Conservation (phyloP, 257 asterid species). For the Mitragyna speciosa region DNA sequence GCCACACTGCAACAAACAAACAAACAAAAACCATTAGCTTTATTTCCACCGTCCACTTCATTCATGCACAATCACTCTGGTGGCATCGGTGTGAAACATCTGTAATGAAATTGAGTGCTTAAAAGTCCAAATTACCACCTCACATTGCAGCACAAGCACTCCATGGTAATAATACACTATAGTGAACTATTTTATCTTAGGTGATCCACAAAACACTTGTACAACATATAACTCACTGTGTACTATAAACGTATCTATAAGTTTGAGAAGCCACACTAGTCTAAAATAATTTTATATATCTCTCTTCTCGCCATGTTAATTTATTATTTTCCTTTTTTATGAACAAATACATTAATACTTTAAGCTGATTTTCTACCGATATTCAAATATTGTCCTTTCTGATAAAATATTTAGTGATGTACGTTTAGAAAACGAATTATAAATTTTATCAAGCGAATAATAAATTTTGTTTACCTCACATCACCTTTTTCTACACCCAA, state of each 20-base stretch:
- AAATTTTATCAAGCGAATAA: no score
- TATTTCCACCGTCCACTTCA: constrained; percentile 8
- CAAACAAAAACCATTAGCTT: constrained; percentile 5
- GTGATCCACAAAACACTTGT: no score
- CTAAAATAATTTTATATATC: no score
- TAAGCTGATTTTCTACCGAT: no score
- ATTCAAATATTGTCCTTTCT: no score
- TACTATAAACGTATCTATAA: no score
- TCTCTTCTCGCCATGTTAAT: neutral
- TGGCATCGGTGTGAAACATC: neutral
- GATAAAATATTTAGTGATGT: no score
- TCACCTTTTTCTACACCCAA: no score
- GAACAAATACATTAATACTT: neutral
- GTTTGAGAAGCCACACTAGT: neutral
- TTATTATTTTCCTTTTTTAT: neutral
- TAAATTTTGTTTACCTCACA: no score
- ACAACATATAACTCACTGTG: neutral
- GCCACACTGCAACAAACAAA: constrained; percentile 8
- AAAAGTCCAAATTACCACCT: neutral
- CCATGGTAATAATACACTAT: neutral
- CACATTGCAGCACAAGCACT: neutral
- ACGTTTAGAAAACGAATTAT: no score
- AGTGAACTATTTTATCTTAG: no score
- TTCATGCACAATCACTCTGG: neutral
- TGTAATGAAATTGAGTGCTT: neutral